phyloP scores from a whole-genome alignment of 2,329 filamentous ascomycete genomes.

The Phyllosticta capitalensis region DNA sequence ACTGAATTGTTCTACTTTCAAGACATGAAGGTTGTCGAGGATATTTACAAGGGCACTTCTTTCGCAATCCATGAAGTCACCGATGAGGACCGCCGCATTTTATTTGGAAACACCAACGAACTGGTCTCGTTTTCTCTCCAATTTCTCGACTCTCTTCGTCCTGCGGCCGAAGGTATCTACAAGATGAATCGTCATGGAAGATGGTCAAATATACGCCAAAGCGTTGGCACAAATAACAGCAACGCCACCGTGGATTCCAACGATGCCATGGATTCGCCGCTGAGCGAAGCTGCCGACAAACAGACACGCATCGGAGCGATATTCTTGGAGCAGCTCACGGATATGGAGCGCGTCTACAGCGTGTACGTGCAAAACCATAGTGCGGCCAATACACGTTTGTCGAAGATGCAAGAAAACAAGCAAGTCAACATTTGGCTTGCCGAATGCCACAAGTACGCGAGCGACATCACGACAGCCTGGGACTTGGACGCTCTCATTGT shows the following conservation, averaged over 20 bases:
- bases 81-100: conserved; percentile 71
- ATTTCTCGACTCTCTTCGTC: conserved; percentile 73
- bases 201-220: conserved; percentile 28
- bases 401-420: conserved; percentile 41
- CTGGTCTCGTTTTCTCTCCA: conserved; percentile 76
- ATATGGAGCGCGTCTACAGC: conserved; percentile 57
- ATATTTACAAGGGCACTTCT: conserved; percentile 94
- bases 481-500: conserved; percentile 92
- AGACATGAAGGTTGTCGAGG: conserved; percentile 94
- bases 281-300: conserved; percentile 32
- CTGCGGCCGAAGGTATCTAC: conserved; percentile 71
- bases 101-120: conserved; percentile 90
- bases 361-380: conserved; percentile 57
- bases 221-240: conserved; percentile 22
- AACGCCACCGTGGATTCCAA: conserved; percentile 32
- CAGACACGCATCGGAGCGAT: conserved; percentile 50
- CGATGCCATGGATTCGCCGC: neutral
- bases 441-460: conserved; percentile 85
- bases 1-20: conserved; percentile 86
- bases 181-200: conserved; percentile 40
- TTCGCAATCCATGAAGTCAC: conserved; percentile 72
- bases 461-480: conserved; percentile 89
- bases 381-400: conserved; percentile 52
- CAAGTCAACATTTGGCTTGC: conserved; percentile 69
- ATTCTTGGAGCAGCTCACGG: conserved; percentile 45